Conservation (phyloP, 805 yeast species). For the Lipomyces yamanashiensis region DNA sequence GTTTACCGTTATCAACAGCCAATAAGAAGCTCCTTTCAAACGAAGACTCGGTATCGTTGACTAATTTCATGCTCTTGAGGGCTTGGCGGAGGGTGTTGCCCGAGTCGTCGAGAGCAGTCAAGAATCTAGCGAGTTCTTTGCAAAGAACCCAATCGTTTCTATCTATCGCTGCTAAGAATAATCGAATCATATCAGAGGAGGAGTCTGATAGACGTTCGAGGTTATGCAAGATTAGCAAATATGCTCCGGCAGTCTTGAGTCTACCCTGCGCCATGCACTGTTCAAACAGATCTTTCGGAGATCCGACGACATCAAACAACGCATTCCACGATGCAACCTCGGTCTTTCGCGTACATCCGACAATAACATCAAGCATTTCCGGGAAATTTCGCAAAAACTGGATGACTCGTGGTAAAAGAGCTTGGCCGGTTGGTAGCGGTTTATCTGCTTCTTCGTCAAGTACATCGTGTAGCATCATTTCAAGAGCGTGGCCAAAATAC, state of each 20-base stretch:
- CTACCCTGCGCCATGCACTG: conserved; percentile 44
- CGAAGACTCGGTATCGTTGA: background rate
- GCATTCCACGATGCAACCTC: conserved; percentile 60
- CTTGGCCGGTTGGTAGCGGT: conserved; percentile 29
- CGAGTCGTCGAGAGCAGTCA: conserved; percentile 46
- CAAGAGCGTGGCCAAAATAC: conserved; percentile 51
- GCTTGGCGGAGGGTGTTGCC: conserved; percentile 39
- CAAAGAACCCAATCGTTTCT: conserved; percentile 46
- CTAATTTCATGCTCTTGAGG: conserved; percentile 11
- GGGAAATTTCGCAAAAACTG: conserved; percentile 46
- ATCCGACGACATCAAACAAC: conserved; percentile 47
- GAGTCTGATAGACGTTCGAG: conserved; percentile 41
- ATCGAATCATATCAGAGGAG: conserved; percentile 40
- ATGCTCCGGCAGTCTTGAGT: conserved; percentile 50
- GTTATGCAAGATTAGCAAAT: conserved; percentile 48
- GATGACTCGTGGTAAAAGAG: conserved; percentile 39
- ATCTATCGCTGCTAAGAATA: conserved; percentile 46
- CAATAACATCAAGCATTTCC: conserved; percentile 47
- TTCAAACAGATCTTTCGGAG: conserved; percentile 46
- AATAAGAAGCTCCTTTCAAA: background rate
- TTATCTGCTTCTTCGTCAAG: conserved; percentile 42
- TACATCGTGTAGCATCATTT: conserved; percentile 47
- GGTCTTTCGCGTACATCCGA: conserved; percentile 60
- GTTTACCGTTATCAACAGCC: background rate
- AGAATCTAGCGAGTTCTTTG: conserved; percentile 47